Percentiles rank a stretch among this genome's conserved stretches.
Conservation (phyloP, 805 yeast genomes). For the Naumovozyma dairenensis region DNA sequence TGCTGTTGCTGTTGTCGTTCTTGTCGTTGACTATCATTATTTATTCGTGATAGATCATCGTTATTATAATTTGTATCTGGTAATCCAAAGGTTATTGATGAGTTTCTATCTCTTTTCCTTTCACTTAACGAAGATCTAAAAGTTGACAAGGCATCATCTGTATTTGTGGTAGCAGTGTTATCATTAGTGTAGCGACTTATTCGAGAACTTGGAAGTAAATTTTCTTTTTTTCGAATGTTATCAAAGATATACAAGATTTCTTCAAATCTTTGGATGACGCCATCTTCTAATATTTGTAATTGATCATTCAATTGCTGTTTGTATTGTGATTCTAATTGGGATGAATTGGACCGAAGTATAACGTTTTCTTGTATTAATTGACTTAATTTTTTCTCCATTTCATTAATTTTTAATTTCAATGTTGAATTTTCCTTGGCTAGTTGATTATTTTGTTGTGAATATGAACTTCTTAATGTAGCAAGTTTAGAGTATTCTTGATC, state of each 20-base stretch:
- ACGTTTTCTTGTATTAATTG: conserved; percentile 44
- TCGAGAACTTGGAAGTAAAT: conserved; percentile 16
- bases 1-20: no score
- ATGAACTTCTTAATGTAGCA: conserved; percentile 17
- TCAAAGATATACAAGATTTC: conserved; percentile 37
- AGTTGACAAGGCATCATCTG: no score
- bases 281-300: conserved; percentile 33
- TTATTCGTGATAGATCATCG: no score
- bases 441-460: conserved; percentile 37
- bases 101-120: neutral
- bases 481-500: conserved; percentile 17
- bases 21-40: no score
- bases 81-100: neutral
- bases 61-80: conserved; percentile 3
- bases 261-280: conserved; percentile 34
- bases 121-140: neutral
- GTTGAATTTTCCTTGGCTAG: conserved; percentile 50
- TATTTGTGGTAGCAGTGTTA: no score
- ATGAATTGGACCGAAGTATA: conserved; percentile 30
- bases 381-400: conserved; percentile 42
- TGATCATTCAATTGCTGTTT: conserved; percentile 32
- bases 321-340: conserved; percentile 24
- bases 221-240: conserved; percentile 34
- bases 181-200: neutral
- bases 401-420: conserved; percentile 41